These are phyloP conservation scores for Eimeria falciformis DNA, from an alignment of 169 alveolate genomes.

Conservation along the genomic window DNA sequence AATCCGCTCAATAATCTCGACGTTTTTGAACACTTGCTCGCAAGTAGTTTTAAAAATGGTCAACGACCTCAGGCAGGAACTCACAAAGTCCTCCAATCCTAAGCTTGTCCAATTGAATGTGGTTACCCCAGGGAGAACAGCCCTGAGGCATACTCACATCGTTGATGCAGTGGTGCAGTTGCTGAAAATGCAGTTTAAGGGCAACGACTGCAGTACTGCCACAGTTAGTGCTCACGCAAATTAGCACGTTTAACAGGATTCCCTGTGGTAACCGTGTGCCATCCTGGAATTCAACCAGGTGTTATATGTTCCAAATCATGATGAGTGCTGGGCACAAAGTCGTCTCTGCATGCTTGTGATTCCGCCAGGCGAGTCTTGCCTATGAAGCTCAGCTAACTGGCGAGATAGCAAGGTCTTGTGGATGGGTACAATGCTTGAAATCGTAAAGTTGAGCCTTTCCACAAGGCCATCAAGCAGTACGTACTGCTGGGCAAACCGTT, in stretches of 20 bases:
- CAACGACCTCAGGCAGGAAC: conserved; percentile 85
- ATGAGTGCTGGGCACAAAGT: too few relatives aligned
- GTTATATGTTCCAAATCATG: too few relatives aligned
- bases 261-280: too few relatives aligned
- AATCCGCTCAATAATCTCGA: conserved; percentile 90
- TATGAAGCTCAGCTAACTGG: conserved; percentile 67
- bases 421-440: conserved; percentile 58
- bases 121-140: conserved; percentile 90
- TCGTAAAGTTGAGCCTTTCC: conserved; percentile 44
- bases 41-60: conserved; percentile 88
- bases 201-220: too few relatives aligned
- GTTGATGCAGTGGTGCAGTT: not conserved
- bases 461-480: conserved; percentile 68
- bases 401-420: conserved; percentile 31
- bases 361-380: conserved; percentile 17
- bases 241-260: too few relatives aligned
- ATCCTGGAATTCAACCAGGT: too few relatives aligned
- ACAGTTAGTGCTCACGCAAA: too few relatives aligned
- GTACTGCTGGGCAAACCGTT: conserved; percentile 60
- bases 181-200: not conserved
- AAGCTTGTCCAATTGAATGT: conserved; percentile 95
- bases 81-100: conserved; percentile 92
- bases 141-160: conserved; percentile 26
- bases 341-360: too few relatives aligned
- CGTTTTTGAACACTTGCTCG: conserved; percentile 92